These are phyloP conservation scores for Xylariales sp. DNA, from an alignment of 2,329 filamentous ascomycete genomes.

Conservation along the genomic window DNA sequence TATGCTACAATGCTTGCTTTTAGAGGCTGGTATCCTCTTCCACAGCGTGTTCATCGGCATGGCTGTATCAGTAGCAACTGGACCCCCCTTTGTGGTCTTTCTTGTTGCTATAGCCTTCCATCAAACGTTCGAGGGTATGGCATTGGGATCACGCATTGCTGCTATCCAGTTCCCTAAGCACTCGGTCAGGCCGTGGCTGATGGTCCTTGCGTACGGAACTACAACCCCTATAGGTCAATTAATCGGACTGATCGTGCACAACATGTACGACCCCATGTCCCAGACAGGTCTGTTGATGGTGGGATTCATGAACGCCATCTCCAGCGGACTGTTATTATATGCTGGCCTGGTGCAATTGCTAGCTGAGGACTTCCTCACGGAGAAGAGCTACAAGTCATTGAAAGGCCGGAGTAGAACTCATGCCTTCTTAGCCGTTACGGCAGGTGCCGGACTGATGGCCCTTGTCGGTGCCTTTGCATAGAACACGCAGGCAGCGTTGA, in stretches of 20 bases:
- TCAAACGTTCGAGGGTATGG: conserved; percentile 84
- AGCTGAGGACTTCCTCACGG: conserved; percentile 76
- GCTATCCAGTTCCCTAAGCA: conserved; percentile 72
- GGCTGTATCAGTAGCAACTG: conserved; percentile 77
- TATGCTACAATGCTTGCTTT: conserved; percentile 71
- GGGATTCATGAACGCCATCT: conserved; percentile 83
- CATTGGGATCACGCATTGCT: conserved; percentile 78
- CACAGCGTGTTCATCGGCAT: conserved; percentile 85
- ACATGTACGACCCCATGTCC: conserved; percentile 73
- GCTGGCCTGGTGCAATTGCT: conserved; percentile 80
- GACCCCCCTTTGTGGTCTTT: conserved; percentile 74
- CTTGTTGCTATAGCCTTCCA: conserved; percentile 78
- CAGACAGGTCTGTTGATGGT: conserved; percentile 75
- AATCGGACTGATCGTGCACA: conserved; percentile 72
- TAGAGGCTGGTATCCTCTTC: conserved; percentile 80
- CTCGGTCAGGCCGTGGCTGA: conserved; percentile 75
- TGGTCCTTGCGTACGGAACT: conserved; percentile 71
- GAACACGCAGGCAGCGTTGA: neutral
- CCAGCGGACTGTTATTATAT: conserved; percentile 73
- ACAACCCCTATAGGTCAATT: conserved; percentile 82
- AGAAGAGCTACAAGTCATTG: conserved; percentile 67
- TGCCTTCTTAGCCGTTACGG: conserved; percentile 60
- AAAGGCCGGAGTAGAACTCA: conserved; percentile 56
- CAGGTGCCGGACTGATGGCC: conserved; percentile 65
- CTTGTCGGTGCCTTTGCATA: conserved; percentile 69